Percentiles rank a stretch among this genome's conserved stretches.
Evolutionary conservation across 495 filamentous ascomycete species (phyloP).

Genomic region (Symbiotaphrina buchneri): DNA sequence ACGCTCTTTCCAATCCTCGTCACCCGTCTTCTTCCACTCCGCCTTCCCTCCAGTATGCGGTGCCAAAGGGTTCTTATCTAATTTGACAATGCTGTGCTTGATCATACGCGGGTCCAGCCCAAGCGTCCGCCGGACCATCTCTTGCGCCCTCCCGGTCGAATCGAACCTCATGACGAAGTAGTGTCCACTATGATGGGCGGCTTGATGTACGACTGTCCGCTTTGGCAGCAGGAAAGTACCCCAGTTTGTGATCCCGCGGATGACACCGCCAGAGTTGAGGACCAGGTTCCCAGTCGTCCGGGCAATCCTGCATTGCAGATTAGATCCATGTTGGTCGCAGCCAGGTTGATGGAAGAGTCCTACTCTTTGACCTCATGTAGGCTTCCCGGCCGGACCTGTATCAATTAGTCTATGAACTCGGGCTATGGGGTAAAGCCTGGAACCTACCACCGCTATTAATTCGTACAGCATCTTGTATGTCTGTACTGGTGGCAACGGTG

Average conservation of each 20-base stretch:
- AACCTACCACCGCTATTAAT: slow-evolving; percentile 75
- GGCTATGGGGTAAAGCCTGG: not conserved
- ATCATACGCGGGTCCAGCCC: slow-evolving; percentile 84
- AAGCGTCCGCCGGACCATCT: slow-evolving; percentile 46
- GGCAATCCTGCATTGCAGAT: slow-evolving; percentile 43
- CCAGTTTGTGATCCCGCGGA: slow-evolving; percentile 89
- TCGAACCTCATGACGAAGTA: slow-evolving; percentile 99
- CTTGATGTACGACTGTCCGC: slow-evolving; percentile 51
- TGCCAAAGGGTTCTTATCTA: slow-evolving; percentile 63
- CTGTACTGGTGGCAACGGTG: too few relatives aligned
- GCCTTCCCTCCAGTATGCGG: slow-evolving; percentile 36
- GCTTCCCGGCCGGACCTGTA: slow-evolving; percentile 70
- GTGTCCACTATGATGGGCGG: slow-evolving; percentile 59
- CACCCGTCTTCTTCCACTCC: slow-evolving; percentile 24
- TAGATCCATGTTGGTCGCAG: slow-evolving; percentile 2
- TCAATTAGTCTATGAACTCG: slow-evolving; percentile 4
- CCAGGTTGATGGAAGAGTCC: slow-evolving; percentile 9
- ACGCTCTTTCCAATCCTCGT: not conserved
- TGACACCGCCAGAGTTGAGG: slow-evolving; percentile 66
- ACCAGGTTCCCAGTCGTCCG: slow-evolving; percentile 64
- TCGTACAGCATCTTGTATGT: slow-evolving; percentile 94
- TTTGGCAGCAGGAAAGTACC: slow-evolving; percentile 69
- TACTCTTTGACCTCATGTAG: slow-evolving; percentile 89
- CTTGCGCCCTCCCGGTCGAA: slow-evolving; percentile 41
- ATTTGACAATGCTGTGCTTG: slow-evolving; percentile 61